phyloP scores from a whole-genome alignment of 208 protist species.

The Phytomonas francai region DNA sequence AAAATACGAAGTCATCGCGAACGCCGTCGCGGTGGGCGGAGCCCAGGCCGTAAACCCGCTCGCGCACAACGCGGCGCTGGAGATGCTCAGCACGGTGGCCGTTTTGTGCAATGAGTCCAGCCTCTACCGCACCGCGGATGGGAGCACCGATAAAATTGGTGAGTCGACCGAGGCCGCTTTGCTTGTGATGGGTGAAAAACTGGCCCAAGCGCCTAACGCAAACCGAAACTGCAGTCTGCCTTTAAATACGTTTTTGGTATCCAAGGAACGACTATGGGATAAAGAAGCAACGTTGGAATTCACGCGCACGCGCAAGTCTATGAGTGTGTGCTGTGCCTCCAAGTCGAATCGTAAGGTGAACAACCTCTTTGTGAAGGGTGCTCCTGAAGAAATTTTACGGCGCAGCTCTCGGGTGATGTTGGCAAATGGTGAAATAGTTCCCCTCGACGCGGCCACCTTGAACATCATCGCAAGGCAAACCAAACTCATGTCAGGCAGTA shows the following conservation, averaged over 20 bases:
- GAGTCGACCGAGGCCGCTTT: conserved; percentile 91
- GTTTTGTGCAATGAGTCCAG: conserved; percentile 80
- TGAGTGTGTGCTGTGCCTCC: conserved; percentile 84
- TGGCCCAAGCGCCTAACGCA: conserved; percentile 23
- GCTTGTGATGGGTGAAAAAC: conserved; percentile 88
- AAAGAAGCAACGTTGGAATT: conserved; percentile 91
- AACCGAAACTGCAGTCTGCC: not conserved
- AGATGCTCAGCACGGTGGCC: conserved; percentile 45
- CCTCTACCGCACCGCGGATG: conserved; percentile 26
- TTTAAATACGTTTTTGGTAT: conserved; percentile 23
- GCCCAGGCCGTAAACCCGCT: not conserved
- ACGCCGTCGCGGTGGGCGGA: conserved; percentile 19
- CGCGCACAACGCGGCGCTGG: conserved; percentile 22
- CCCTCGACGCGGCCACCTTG: conserved; percentile 21
- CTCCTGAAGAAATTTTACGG: conserved; percentile 89
- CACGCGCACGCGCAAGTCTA: conserved; percentile 92
- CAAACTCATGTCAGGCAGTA: conserved; percentile 38
- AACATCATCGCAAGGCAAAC: conserved; percentile 31
- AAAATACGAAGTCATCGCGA: conserved; percentile 32
- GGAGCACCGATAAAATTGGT: conserved; percentile 50
- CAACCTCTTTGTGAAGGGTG: conserved; percentile 92
- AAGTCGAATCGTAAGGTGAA: conserved; percentile 10
- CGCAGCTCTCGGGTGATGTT: conserved; percentile 68
- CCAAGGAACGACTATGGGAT: conserved; percentile 26
- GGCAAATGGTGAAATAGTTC: conserved; percentile 34